phyloP scores from a whole-genome alignment of 2,329 filamentous ascomycete species.

The Coniella vitis region DNA sequence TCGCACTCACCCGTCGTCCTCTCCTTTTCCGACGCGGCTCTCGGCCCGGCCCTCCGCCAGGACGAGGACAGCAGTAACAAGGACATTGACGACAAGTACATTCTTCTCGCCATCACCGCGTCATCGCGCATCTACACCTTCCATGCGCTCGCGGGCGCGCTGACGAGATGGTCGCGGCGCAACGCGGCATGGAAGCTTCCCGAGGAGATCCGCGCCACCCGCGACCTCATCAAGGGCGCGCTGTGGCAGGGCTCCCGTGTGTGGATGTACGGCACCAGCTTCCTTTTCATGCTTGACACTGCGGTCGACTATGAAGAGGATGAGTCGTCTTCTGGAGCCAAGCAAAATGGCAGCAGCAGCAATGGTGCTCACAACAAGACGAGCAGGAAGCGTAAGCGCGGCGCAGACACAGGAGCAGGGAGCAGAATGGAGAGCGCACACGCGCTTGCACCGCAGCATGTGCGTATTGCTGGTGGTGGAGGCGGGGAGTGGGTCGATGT shows the following conservation, averaged over 20 bases:
- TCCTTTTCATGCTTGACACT: constrained; percentile 89
- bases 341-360: too few species aligned
- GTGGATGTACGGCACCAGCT: constrained; percentile 83
- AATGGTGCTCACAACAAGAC: constrained; percentile 23
- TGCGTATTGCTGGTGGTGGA: constrained; percentile 34
- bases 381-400: constrained; percentile 50
- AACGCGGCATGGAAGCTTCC: constrained; percentile 75
- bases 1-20: constrained; percentile 58
- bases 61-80: constrained; percentile 14
- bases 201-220: constrained; percentile 62
- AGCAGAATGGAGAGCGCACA: constrained; percentile 40
- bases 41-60: constrained; percentile 21
- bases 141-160: constrained; percentile 65
- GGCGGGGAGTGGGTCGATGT: constrained; percentile 31
- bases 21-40: constrained; percentile 54
- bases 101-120: constrained; percentile 42
- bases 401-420: constrained; percentile 44
- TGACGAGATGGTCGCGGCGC: constrained; percentile 79
- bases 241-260: constrained; percentile 74
- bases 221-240: constrained; percentile 75
- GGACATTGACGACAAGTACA: constrained; percentile 7
- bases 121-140: constrained; percentile 68
- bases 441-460: constrained; percentile 36
- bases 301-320: constrained; percentile 50
- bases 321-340: constrained; percentile 10